A percentile compares a stretch with the other conserved stretches of the same genome.
phyloP scores from a whole-genome alignment of 768 basidiomycete species.

The Mycena floridula region DNA sequence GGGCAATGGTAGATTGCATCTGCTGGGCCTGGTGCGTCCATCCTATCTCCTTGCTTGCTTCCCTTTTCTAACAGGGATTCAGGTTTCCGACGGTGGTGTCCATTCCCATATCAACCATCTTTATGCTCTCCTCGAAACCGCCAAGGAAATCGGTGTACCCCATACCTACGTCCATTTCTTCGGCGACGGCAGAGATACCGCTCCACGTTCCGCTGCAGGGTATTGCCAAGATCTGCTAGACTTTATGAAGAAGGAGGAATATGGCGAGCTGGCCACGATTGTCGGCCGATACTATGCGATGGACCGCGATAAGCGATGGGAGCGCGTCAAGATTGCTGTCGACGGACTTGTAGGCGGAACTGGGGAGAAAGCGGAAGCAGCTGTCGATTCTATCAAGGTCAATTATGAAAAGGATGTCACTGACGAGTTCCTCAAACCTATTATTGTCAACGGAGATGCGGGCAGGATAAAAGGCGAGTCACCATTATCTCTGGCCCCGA shows the following conservation, averaged over 20 bases:
- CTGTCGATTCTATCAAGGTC: slow-evolving; percentile 53
- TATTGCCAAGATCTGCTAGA: slow-evolving; percentile 75
- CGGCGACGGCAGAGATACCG: slow-evolving; percentile 92
- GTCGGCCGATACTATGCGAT: slow-evolving; percentile 93
- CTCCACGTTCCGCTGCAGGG: slow-evolving; percentile 72
- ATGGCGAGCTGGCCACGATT: slow-evolving; percentile 80
- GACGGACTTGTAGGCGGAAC: slow-evolving; percentile 79
- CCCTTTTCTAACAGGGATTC: too few species aligned
- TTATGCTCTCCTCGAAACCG: slow-evolving; percentile 84
- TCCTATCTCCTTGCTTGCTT: neutral
- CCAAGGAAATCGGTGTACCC: slow-evolving; percentile 79
- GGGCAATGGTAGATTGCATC: slow-evolving; percentile 77
- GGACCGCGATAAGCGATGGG: slow-evolving; percentile 97
- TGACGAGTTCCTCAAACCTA: slow-evolving; percentile 95
- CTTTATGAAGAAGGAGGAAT: slow-evolving; percentile 70
- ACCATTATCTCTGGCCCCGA: slow-evolving; percentile 2
- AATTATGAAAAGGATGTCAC: slow-evolving; percentile 84
- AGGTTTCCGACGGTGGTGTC: slow-evolving; percentile 95
- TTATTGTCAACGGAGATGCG: slow-evolving; percentile 75
- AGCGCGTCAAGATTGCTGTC: slow-evolving; percentile 83
- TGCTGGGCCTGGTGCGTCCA: slow-evolving; percentile 72
- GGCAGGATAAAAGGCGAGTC: slow-evolving; percentile 73
- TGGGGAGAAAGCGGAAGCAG: slow-evolving; percentile 41
- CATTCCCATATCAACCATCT: slow-evolving; percentile 93
- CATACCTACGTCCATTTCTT: slow-evolving; percentile 91